Evolutionary conservation across 2,329 filamentous ascomycete genomes (phyloP), one percentile per base, ranked within the genome.

Genomic region (Paecilomyces sp.): DNA sequence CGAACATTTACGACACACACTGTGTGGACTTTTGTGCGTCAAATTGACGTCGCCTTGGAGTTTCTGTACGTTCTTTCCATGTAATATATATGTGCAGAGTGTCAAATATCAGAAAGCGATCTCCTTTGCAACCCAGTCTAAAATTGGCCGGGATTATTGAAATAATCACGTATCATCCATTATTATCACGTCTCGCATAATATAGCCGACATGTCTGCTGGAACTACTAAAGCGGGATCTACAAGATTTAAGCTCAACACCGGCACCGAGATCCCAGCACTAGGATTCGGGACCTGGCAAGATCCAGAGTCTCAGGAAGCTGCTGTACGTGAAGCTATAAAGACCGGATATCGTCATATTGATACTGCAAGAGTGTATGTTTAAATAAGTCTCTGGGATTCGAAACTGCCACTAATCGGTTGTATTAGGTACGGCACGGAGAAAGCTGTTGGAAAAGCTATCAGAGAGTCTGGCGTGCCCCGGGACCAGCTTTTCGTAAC

Each of bases 401-500:
- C 15, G 9, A 18, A 18, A 18, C 3, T 18, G 6, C n/a, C 7
- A 47, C 4, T 47, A 47, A 47, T 47, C 15, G 5, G 6, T 3
- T 47, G n/a, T n/a, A 22, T 22, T 47, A 78, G 76, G 69, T 88
- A 88, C 68, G 79, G 80, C 58, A 90, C 88, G 60, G 87, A 89
- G 71, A 80, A 80, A 58, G 85, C 87, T 57, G 86, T 88, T 0
- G 88, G 86, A 12, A 75, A 80, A 64, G 88, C 84, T 22, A 84
- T 90, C 68, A 83, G 80, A 65, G 82, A 86, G 62, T 83, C 83
- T 33, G 81, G 87, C 54, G 80, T 90, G 11, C 85, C 87, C 60
- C 81, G 87, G 54, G 77, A 84, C 52, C 80, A 89, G 59, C 76
- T 89, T 62, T 89, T 88, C 73, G 79, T 89, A 64, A 86, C 84